phyloP scores from a whole-genome alignment of 1,284 basidiomycete species.

The Uromyces viciae-fabae region DNA sequence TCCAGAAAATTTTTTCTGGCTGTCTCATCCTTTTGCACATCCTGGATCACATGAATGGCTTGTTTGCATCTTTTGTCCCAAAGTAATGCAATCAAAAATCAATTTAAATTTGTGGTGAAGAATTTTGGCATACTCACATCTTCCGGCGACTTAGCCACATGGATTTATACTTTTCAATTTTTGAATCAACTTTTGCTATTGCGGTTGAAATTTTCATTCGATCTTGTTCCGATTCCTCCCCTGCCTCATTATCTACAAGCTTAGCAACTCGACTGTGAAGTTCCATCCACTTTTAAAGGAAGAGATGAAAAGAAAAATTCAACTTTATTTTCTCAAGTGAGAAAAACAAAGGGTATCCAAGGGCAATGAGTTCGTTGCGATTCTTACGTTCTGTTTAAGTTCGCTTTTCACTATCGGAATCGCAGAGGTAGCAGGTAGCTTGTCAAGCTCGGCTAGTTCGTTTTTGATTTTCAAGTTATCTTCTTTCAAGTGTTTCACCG shows the following conservation, averaged over 20 bases:
- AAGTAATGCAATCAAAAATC: background rate
- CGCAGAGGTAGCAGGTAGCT: conserved; percentile 7
- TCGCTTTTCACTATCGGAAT: conserved; percentile 20
- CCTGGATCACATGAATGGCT: conserved; percentile 7
- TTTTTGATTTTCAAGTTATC: background rate
- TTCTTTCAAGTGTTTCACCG: conserved; percentile 17
- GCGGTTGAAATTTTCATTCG: background rate
- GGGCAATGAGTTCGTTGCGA: background rate
- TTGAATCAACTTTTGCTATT: conserved; percentile 4
- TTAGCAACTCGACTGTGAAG: conserved; percentile 21
- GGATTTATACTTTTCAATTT: conserved; percentile 27
- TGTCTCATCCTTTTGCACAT: conserved; percentile 2
- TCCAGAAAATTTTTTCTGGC: conserved; percentile 13
- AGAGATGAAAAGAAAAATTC: background rate
- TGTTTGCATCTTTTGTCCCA: conserved; percentile 22
- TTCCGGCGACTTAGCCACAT: conserved; percentile 14
- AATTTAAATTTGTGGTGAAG: background rate
- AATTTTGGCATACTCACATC: conserved; percentile 9
- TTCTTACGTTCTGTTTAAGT: conserved; percentile 26
- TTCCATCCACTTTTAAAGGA: conserved; percentile 31
- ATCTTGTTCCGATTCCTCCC: background rate
- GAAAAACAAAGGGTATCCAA: background rate
- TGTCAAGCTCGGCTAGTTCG: conserved; percentile 17
- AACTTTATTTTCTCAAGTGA: too few relatives aligned
- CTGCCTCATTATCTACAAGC: background rate